Evolutionary conservation across 1,284 basidiomycete species (phyloP), one percentile per base, ranked within the genome.

Genomic region (Butyriboletus appendiculatus): DNA sequence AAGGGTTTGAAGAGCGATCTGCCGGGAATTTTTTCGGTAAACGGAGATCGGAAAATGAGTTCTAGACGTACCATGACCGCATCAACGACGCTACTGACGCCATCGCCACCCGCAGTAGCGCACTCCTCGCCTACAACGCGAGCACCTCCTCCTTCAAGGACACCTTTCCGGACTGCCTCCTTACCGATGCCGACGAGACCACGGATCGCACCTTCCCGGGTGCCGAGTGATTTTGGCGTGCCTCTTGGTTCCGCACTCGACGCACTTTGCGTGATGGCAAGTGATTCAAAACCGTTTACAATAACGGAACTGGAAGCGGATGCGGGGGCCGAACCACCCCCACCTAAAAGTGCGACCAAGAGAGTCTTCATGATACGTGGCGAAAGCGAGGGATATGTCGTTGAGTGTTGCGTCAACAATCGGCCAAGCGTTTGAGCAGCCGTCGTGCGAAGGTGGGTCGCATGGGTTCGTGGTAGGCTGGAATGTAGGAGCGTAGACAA

Each of bases 351-450:
- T 0, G 94, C 94, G 14, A 95, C 81, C 8, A 96, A 80, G 7
- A 99, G 81, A 0, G 96, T 98, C 65, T 96, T 95, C 74, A 96
- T 90, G 45, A 98, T 89, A 10, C 96, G 88, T 32, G 92, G 89
- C 7, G 89, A 86, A 16, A 96, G 81, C 0, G 90, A 90, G 0
- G 93, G 91, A 67, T 96, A 96, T 2, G 81, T 90, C 42, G 82
- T 92, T n/a, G 81, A 93, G 62, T 85, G 87, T 66, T 81, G 84
- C 12, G 78, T 92, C 61, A 85, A 80, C 9, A 98, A 76, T 59
- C 87, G 87, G 0, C 89, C 86, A 0, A 99, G 82, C 0, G 94
- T 90, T 53, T 94, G 88, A 2, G 94, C 81, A 2, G 94, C 89
- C 5, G 83, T 79, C 3, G 81, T 86, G 20, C 93, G 86, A 34